Evolutionary conservation across 805 yeast species (phyloP), one percentile per base, ranked within the genome.

Genomic region (Wickerhamiella spandovensis): DNA sequence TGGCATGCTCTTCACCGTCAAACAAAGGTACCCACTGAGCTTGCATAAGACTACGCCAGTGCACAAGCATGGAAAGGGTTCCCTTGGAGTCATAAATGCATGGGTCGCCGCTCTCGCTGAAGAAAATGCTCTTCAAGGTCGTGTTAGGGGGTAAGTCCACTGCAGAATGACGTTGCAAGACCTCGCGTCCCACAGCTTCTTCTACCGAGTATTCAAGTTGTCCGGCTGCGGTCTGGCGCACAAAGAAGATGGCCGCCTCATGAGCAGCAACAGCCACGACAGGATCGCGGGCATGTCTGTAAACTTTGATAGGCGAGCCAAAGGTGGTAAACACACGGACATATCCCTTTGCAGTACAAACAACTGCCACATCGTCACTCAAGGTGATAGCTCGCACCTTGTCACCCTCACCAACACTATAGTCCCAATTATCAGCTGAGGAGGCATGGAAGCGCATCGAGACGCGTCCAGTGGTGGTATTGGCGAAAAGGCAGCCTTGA

Each of bases 61-160:
- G 77, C 22, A 81, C 72, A 20, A 92, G 68, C 0, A 86, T 77
- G 30, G 84, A 64, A 38, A 92, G 70, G 10, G 80, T 75, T 53
- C 87, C 87, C 55, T 82, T 88, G 30, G 73, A 70, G n/a, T 94
- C 95, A 50, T 81, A 83, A 6, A 89, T 64, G 55, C 92, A 84
- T 0, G 98, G 98, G 64, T 90, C 97, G 20, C 95, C 95, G 59
- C 77, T 81, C 44, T 81, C 81, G 43, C 86, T 82, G 70, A 90
- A 92, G 61, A 92, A 88, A n/a, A 85, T 63, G 2, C 89, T 82
- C 54, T 76, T 78, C 56, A 83, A 64, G 15, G 15, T 41, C 10
- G 51, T 45, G 47, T 62, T 48, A 23, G 54, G 68, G 66, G 58
- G 68, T 73, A 60, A 54, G 32, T 62, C 71, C 38, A 63, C 53